phyloP scores from a whole-genome alignment of 192 early-diverging fungal genomes.

The Coemansia sp. region DNA sequence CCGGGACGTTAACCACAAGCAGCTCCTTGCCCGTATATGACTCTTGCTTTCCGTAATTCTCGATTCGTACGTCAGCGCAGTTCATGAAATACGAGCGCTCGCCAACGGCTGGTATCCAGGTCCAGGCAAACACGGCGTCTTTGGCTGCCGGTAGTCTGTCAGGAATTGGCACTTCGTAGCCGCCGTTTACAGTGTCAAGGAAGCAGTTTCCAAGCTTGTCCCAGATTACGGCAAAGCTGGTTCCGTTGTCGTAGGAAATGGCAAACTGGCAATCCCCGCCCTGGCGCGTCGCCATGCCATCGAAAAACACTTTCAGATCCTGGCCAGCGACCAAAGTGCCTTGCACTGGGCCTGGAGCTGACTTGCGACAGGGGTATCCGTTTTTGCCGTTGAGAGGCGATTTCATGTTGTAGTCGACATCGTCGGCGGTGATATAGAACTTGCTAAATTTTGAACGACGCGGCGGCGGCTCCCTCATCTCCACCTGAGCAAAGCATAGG shows the following conservation, averaged over 20 bases:
- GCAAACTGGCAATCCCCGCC: slow-evolving; percentile 50
- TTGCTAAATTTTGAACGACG: slow-evolving; percentile 45
- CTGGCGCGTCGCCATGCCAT: slow-evolving; percentile 34
- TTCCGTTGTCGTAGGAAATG: slow-evolving; percentile 51
- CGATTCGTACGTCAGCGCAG: slow-evolving; percentile 38
- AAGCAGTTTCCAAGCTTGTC: slow-evolving; percentile 50
- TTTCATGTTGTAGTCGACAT: slow-evolving; percentile 50
- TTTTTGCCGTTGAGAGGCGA: slow-evolving; percentile 32
- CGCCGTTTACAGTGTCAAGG: slow-evolving; percentile 33
- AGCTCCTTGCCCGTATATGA: slow-evolving; percentile 40
- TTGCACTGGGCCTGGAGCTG: slow-evolving; percentile 16
- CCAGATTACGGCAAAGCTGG: slow-evolving; percentile 56
- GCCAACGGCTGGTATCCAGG: slow-evolving; percentile 27
- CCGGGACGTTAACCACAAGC: slow-evolving; percentile 39
- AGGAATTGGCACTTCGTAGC: slow-evolving; percentile 53
- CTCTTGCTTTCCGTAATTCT: slow-evolving; percentile 41
- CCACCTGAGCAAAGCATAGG: slow-evolving; percentile 29
- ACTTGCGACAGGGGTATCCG: slow-evolving; percentile 36
- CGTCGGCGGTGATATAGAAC: slow-evolving; percentile 31
- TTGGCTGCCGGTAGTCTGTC: slow-evolving; percentile 49
- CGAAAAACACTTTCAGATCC: slow-evolving; percentile 47
- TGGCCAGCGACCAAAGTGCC: slow-evolving; percentile 49
- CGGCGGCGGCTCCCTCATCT: slow-evolving; percentile 43
- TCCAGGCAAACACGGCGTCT: slow-evolving; percentile 52
- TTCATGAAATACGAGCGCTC: slow-evolving; percentile 39